Evolutionary conservation across 2,329 filamentous ascomycete species (phyloP), one percentile per base, ranked within the genome.

Genomic region (Alternaria alternata): DNA sequence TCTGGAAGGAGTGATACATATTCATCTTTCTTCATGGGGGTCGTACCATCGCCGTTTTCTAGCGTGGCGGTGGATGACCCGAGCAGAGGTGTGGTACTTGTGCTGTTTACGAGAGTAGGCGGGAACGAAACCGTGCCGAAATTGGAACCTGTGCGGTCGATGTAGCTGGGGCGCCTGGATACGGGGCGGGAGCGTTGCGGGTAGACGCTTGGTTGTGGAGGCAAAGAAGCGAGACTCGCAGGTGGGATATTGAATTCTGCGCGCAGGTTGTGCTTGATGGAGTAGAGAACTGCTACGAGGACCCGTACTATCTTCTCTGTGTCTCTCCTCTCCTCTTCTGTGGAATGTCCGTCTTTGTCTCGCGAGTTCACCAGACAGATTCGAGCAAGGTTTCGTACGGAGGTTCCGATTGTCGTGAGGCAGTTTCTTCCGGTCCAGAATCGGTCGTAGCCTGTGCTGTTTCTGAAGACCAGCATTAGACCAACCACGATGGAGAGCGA

Each of bases 391-490:
- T 88, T 89, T 56, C 87, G 82, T 14, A 89, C 82, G 39, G 80
- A 81, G n/a, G 87, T 88, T 48, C 83, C 83, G 30, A 89, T 81
- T 0, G 82, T 83, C 11, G 82, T 86, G 55, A 89, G 81, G 64
- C 86, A 83, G 65, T 84, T 85, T 43, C 86, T 79, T 5, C 86
- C 86, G 3, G 84, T 84, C 87, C 87, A 89, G 79, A 89, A 89
- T 2, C 87, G 82, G 66, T 88, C 87, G 76, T 89, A 89, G 54
- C 82, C 85, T 3, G 87, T 89, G 65, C 85, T 82, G 67, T 90
- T 89, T 38, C 88, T 84, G 78, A 90, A 89, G 28, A 90, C 88
- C 34, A 90, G 85, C 83, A 90, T 89, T 41, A 90, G 75, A 68
- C 88, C 88, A 3, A 90, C 87, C 51, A 90, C 88, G 57, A 90